Base-by-base conservation (phyloP, 306 rosid species). In the Fagus sylvatica region DNA sequence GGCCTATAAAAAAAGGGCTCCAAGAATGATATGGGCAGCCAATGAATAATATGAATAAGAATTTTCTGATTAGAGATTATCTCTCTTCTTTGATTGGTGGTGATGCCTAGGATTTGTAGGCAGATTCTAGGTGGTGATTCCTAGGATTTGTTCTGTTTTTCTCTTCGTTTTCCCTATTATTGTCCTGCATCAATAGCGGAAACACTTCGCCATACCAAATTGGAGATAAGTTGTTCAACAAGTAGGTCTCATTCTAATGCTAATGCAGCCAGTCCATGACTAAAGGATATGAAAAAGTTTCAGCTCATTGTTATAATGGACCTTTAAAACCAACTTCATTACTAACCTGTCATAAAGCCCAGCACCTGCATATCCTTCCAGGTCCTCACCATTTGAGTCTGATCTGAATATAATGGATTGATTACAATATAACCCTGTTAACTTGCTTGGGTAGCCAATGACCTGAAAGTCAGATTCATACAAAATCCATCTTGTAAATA, bases 341-440 rank as follows among this genome's bases (percentile, higher is more conserved):
- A 32, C 74, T 15, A 22, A 80, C 84, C 85, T 80, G 72, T 84
- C 84, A 77, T 80, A 84, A 73, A 80, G 73, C 56, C 87, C 84
- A 73, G 84, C 84, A 76, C 87, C 87, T 6, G 82, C 84, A 60
- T 59, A 84, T 72, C 84, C 87, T 80, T 77, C 81, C n/a, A 84
- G 77, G 76, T 84, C 87, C 80, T 84, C 87, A 22, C 70, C 83
- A 40, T 79, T 84, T 1, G 87, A 84, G 74, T 80, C 87, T 19
- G 85, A 84, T 76, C 85, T 73, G 84, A 77, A 80, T 53, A 84
- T 80, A 57, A 84, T 74, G 46, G 87, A 79, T 55, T 65, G 74
- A 55, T 53, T 79, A 66, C 75, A 65, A 68, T 71, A 84, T 39
- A 79, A 68, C 22, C 87, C 81, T 30, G 46, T 72, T 57, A 78